phyloP scores from a whole-genome alignment of 192 early-diverging fungal genomes.

The Rhizoclosmatium sp. region DNA sequence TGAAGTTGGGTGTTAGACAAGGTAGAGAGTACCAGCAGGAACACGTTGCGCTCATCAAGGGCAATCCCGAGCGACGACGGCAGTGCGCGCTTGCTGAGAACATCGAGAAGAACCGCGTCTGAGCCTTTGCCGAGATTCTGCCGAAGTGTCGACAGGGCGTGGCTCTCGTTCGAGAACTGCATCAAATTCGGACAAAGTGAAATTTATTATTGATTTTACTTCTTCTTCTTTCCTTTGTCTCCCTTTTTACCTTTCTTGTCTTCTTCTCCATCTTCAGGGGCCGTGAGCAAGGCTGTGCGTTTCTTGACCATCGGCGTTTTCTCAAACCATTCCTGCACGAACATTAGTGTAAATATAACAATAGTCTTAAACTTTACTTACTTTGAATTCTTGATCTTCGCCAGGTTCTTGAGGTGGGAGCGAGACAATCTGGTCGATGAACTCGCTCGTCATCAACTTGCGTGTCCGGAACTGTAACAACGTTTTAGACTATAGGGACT shows the following conservation, averaged over 20 bases:
- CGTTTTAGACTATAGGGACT: background rate
- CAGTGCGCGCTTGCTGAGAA: background rate
- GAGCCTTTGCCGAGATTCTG: background rate
- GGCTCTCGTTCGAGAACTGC: background rate
- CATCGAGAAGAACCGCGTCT: background rate
- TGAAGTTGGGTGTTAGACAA: too few relatives aligned
- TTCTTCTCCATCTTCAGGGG: conserved; percentile 45
- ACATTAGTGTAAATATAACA: conserved; percentile 2
- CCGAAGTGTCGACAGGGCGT: background rate
- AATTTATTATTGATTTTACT: background rate
- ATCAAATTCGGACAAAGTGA: background rate
- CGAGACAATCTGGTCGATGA: conserved; percentile 60
- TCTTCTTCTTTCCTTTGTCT: background rate
- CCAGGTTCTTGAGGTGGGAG: conserved; percentile 50
- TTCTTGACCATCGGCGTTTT: conserved; percentile 60
- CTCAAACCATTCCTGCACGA: conserved; percentile 59
- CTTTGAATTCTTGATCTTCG: conserved; percentile 57
- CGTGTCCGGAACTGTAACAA: conserved; percentile 42
- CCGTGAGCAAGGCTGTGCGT: conserved; percentile 48
- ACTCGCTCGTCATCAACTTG: conserved; percentile 56
- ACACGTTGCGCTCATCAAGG: background rate
- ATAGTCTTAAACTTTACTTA: conserved; percentile 26
- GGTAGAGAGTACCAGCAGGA: too few relatives aligned
- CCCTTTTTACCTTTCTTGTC: conserved; percentile 5
- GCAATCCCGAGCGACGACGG: background rate